Evolutionary conservation across 805 yeast species (phyloP).

Genomic region (Wickerhamomyces bisporus): DNA sequence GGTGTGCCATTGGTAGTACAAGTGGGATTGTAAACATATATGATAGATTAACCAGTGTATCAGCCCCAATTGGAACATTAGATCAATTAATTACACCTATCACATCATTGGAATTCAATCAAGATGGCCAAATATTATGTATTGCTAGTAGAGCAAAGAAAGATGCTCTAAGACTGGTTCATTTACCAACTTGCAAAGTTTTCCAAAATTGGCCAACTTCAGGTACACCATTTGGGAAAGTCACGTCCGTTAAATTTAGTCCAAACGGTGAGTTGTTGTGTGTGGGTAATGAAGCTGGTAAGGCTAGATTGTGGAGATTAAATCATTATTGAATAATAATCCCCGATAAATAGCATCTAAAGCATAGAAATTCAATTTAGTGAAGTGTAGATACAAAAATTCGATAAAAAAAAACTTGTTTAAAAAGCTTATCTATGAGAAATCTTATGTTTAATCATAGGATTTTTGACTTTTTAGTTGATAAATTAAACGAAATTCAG

Average conservation of each 20-base stretch:
- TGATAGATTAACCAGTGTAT: slow-evolving; percentile 42
- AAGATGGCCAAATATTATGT: slow-evolving; percentile 85
- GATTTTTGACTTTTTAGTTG: too few relatives aligned
- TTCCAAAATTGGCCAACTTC: slow-evolving; percentile 97
- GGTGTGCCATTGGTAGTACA: slow-evolving; percentile 84
- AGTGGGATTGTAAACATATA: slow-evolving; percentile 89
- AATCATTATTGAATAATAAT: slow-evolving; percentile 75
- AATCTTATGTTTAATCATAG: too few relatives aligned
- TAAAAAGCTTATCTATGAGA: too few relatives aligned
- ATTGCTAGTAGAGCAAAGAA: slow-evolving; percentile 80
- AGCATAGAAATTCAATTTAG: too few relatives aligned
- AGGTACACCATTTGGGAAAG: slow-evolving; percentile 94
- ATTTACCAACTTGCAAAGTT: slow-evolving; percentile 80
- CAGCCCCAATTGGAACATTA: slow-evolving; percentile 56
- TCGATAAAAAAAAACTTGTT: too few relatives aligned
- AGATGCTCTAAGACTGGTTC: slow-evolving; percentile 83
- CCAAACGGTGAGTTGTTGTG: slow-evolving; percentile 80
- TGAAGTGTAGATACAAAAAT: too few relatives aligned
- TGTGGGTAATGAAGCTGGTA: slow-evolving; percentile 88
- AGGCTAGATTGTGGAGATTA: slow-evolving; percentile 81
- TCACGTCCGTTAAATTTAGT: slow-evolving; percentile 73
- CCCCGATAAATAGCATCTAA: too few relatives aligned
- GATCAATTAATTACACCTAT: slow-evolving; percentile 82
- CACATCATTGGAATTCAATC: slow-evolving; percentile 65
- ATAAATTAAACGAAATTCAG: too few relatives aligned